Conservation (phyloP, 2,329 filamentous ascomycete species). For the Aspergillus melleus region DNA sequence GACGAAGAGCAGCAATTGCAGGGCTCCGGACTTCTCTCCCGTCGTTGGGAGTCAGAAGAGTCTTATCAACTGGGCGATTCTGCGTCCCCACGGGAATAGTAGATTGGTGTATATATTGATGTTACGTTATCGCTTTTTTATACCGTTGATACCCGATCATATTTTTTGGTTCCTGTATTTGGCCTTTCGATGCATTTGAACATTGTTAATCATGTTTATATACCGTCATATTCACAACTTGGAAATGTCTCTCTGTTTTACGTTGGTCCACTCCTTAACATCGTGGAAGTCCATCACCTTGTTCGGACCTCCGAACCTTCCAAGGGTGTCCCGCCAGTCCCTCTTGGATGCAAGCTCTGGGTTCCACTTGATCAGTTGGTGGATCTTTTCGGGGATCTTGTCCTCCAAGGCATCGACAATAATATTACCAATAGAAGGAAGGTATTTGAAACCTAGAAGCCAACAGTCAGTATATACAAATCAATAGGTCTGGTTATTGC, state of each 20-base stretch:
- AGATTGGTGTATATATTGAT: slow-evolving; percentile 10
- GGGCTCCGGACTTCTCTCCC: slow-evolving; percentile 13
- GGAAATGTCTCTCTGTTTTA: slow-evolving; percentile 16
- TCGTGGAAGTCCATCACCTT: slow-evolving; percentile 50
- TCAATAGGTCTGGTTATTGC: neutral
- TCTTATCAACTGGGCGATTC: slow-evolving; percentile 26
- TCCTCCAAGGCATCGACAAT: slow-evolving; percentile 51
- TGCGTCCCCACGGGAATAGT: slow-evolving; percentile 8
- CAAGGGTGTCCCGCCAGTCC: slow-evolving; percentile 50
- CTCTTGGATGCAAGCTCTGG: slow-evolving; percentile 50
- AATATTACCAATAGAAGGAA: slow-evolving; percentile 51
- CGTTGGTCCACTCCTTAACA: slow-evolving; percentile 44
- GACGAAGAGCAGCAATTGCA: slow-evolving; percentile 36
- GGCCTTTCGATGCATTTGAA: neutral
- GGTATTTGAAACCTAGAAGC: slow-evolving; percentile 51
- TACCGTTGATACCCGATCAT: slow-evolving; percentile 16
- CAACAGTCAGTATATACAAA: neutral
- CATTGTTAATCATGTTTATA: neutral
- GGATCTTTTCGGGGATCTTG: slow-evolving; percentile 42
- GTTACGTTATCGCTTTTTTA: neutral
- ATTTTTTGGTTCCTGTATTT: neutral
- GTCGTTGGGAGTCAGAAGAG: slow-evolving; percentile 20
- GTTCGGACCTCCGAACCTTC: slow-evolving; percentile 48
- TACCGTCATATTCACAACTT: slow-evolving; percentile 11
- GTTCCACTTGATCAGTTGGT: slow-evolving; percentile 50